Percentiles rank a stretch among this genome's conserved stretches.
Conservation (phyloP, 257 asterid species). For the Avicennia marina region DNA sequence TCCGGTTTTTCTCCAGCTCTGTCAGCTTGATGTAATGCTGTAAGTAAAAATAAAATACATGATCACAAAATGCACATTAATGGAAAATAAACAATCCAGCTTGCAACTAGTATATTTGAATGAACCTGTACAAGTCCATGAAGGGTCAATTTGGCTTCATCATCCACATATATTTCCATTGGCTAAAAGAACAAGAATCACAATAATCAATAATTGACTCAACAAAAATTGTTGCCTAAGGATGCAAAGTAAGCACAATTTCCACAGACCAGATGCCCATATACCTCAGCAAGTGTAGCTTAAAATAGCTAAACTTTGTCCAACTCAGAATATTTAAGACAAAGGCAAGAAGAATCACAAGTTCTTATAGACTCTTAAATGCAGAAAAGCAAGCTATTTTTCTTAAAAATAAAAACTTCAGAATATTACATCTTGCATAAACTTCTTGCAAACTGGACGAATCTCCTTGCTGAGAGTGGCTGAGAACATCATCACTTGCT, state of each 20-base stretch:
- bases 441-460: constrained; percentile 89
- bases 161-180: constrained; percentile 85
- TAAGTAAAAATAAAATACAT: not conserved
- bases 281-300: not conserved
- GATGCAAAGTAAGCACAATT: constrained; percentile 5
- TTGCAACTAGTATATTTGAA: not conserved
- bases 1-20: constrained; percentile 75
- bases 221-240: constrained; percentile 16
- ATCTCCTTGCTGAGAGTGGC: constrained; percentile 86
- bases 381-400: constrained; percentile 4
- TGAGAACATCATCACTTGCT: constrained; percentile 94
- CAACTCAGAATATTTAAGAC: not conserved
- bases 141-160: constrained; percentile 81
- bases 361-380: not conserved
- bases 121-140: constrained; percentile 85
- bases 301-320: not conserved
- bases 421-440: constrained; percentile 81
- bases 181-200: constrained; percentile 54
- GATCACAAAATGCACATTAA: not conserved
- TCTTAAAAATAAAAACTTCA: constrained; percentile 23
- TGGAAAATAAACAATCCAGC: not conserved
- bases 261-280: not conserved
- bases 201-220: constrained; percentile 28
- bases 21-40: constrained; percentile 83
- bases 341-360: not conserved